Evolutionary conservation across 345 rosid species (phyloP).

Genomic region (Eucalyptus fibrosa): DNA sequence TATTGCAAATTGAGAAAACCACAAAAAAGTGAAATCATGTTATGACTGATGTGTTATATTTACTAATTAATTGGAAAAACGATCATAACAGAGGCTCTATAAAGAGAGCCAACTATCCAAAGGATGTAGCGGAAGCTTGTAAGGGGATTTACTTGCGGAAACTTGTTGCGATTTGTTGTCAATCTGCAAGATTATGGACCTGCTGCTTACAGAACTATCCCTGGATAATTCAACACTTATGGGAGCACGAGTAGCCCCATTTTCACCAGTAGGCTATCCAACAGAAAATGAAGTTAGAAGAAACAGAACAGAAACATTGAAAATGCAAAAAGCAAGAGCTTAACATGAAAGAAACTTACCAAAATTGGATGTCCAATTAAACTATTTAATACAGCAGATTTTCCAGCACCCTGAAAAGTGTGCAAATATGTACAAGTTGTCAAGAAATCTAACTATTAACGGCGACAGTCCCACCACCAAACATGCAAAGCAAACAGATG

Average conservation of each 20-base stretch:
- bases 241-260: constrained; percentile 98
- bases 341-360: constrained; percentile 24
- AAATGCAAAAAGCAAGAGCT: background rate
- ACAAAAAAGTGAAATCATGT: background rate
- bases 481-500: background rate
- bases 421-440: background rate
- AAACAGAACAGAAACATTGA: background rate
- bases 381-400: constrained; percentile 92
- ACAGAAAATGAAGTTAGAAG: background rate
- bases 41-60: background rate
- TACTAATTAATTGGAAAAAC: background rate
- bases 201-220: constrained; percentile 70
- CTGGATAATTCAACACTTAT: constrained; percentile 56
- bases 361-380: constrained; percentile 90
- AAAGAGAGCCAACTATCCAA: background rate
- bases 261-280: constrained; percentile 96
- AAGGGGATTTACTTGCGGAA: constrained; percentile 67
- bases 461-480: background rate
- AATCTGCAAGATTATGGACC: constrained; percentile 65
- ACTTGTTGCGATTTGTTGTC: constrained; percentile 92
- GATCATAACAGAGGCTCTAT: too few species aligned
- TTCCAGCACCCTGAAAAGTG: constrained; percentile 82
- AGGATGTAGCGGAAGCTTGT: background rate
- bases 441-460: background rate
- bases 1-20: constrained; percentile 3